A percentile compares a stretch with the other conserved stretches of the same genome.
These are phyloP conservation scores for Colletotrichum liriopes DNA, from an alignment of 2,329 filamentous ascomycete genomes.

Conservation along the genomic window DNA sequence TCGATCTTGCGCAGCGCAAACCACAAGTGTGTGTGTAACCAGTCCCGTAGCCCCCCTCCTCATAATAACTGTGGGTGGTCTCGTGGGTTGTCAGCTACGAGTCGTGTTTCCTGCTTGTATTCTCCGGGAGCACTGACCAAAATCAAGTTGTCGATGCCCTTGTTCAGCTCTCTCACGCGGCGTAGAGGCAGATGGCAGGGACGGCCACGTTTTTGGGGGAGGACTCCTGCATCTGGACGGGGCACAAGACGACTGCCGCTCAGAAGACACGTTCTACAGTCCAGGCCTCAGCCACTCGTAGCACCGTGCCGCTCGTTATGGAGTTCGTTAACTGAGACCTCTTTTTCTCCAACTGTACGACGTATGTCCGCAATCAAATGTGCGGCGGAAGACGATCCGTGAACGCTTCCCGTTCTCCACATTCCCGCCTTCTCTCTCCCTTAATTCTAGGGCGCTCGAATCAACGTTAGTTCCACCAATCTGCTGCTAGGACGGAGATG, in stretches of 20 bases:
- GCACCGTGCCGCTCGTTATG: slow-evolving; percentile 5
- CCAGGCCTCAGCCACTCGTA: slow-evolving; percentile 25
- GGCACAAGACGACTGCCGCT: neutral
- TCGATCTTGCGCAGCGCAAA: slow-evolving; percentile 22
- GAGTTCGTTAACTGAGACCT: slow-evolving; percentile 24
- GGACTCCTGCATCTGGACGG: slow-evolving; percentile 19
- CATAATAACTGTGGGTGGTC: slow-evolving; percentile 16
- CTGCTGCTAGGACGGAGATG: slow-evolving; percentile 27
- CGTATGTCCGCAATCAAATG: slow-evolving; percentile 33
- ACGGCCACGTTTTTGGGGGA: slow-evolving; percentile 26
- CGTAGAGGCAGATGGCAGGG: slow-evolving; percentile 14
- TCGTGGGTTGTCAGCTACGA: slow-evolving; percentile 4
- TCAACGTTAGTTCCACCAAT: slow-evolving; percentile 40
- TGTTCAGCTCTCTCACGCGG: neutral
- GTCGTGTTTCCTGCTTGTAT: slow-evolving; percentile 2
- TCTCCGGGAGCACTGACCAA: slow-evolving; percentile 4
- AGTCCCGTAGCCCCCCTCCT: slow-evolving; percentile 5
- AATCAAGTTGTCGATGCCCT: neutral
- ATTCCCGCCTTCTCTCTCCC: slow-evolving; percentile 30
- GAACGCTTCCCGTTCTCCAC: slow-evolving; percentile 41
- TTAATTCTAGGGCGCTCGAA: slow-evolving; percentile 26
- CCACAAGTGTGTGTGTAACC: neutral
- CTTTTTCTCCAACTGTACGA: slow-evolving; percentile 7
- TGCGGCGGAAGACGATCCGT: slow-evolving; percentile 41
- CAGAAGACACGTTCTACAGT: slow-evolving; percentile 11